Evolutionary conservation across 164 flowering plant genomes (phyloP).

Genomic region (Vitis labrusca): DNA sequence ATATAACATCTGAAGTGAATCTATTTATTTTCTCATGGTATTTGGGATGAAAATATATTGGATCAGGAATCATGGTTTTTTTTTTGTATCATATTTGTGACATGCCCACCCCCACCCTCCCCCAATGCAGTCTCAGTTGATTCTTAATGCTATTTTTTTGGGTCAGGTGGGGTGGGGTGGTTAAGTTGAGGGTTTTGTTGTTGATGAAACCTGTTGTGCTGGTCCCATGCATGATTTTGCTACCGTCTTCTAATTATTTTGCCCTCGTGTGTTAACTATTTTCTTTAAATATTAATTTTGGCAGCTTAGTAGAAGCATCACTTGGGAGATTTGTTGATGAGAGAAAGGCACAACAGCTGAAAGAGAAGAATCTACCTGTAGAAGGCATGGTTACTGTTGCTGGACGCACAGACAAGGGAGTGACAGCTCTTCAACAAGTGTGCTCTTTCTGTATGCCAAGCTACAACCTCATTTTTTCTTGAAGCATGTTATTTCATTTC

Average conservation of each 20-base stretch:
- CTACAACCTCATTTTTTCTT: not conserved
- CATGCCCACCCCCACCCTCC: no score
- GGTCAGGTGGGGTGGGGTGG: no score
- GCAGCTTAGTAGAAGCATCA: slow-evolving; percentile 64
- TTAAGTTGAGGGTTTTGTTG: no score
- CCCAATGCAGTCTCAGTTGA: no score
- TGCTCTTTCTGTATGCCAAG: slow-evolving; percentile 76
- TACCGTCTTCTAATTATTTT: not conserved
- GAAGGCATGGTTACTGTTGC: slow-evolving; percentile 79
- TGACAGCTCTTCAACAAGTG: slow-evolving; percentile 86
- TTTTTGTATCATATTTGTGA: no score
- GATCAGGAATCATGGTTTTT: no score
- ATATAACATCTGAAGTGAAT: no score
- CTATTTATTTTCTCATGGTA: no score
- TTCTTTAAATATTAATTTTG: not conserved
- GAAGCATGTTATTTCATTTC: not conserved
- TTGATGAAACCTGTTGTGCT: no score
- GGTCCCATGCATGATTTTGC: no score
- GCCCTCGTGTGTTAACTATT: not conserved
- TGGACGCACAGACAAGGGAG: slow-evolving; percentile 98
- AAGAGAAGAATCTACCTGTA: slow-evolving; percentile 67
- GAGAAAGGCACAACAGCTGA: slow-evolving; percentile 57
- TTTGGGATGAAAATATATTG: no score
- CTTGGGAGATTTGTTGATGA: slow-evolving; percentile 90
- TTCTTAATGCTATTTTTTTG: no score